Evolutionary conservation across 331 rosid genomes (phyloP).

Genomic region (Malus hybrid): DNA sequence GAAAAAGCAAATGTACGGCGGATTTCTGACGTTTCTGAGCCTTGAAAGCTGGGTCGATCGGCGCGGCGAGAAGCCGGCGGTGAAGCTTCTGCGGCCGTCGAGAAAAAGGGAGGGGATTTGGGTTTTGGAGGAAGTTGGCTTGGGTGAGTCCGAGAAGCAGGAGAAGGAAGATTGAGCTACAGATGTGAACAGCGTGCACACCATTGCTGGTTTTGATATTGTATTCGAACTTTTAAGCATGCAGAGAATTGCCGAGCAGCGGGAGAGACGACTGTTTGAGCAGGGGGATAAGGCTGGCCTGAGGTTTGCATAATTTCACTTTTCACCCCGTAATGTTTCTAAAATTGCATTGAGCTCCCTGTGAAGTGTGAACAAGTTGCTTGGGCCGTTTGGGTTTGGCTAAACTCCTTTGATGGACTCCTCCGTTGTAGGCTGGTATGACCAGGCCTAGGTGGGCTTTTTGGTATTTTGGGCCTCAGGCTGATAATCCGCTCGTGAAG

Average conservation of each 20-base stretch:
- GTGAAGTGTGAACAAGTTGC: neutral
- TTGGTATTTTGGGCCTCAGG: too few species aligned
- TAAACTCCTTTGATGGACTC: neutral
- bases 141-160: conserved; percentile 22
- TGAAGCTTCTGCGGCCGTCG: conserved; percentile 11
- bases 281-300: conserved; percentile 1
- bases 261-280: neutral
- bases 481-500: too few species aligned
- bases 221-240: neutral
- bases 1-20: conserved; percentile 43
- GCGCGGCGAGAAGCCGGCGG: neutral
- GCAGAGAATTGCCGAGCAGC: neutral
- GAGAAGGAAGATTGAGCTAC: conserved; percentile 34
- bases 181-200: conserved; percentile 28
- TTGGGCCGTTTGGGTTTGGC: neutral
- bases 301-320: neutral
- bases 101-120: conserved; percentile 29
- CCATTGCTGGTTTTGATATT: conserved; percentile 19
- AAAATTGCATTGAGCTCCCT: neutral
- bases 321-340: neutral
- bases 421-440: neutral
- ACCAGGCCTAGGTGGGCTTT: too few species aligned
- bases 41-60: neutral
- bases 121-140: conserved; percentile 22
- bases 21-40: conserved; percentile 1